These are phyloP conservation scores for Cladophialophora exuberans DNA, from an alignment of 2,329 filamentous ascomycete species.

Conservation along the genomic window DNA sequence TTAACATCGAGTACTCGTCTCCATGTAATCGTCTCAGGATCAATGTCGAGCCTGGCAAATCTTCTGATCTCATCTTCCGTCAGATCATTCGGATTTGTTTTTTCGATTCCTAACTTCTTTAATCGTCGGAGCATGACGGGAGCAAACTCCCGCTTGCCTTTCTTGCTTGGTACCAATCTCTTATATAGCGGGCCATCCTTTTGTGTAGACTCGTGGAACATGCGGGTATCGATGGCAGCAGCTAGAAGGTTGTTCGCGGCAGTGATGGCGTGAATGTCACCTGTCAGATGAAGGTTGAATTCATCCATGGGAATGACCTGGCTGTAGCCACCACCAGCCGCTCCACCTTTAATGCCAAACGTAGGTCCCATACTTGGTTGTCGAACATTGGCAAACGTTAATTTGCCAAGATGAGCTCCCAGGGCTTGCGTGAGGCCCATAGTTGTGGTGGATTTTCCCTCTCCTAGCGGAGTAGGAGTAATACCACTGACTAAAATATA, in stretches of 20 bases:
- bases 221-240: conserved; percentile 94
- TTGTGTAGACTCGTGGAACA: conserved; percentile 96
- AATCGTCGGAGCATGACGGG: conserved; percentile 91
- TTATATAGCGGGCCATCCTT: conserved; percentile 87
- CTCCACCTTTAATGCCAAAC: conserved; percentile 98
- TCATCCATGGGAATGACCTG: conserved; percentile 99
- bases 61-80: conserved; percentile 84
- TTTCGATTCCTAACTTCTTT: conserved; percentile 93
- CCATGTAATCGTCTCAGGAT: conserved; percentile 97
- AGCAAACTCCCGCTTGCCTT: conserved; percentile 82
- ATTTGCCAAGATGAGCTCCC: conserved; percentile 80
- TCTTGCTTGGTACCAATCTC: conserved; percentile 85
- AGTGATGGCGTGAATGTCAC: conserved; percentile 96
- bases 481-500: conserved; percentile 96
- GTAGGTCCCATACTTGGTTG: conserved; percentile 97
- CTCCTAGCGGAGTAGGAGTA: conserved; percentile 92
- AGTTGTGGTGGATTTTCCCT: conserved; percentile 98
- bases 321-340: conserved; percentile 95
- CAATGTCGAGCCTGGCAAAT: conserved; percentile 94
- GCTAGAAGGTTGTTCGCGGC: conserved; percentile 96
- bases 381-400: conserved; percentile 94
- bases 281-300: conserved; percentile 96
- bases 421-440: conserved; percentile 93
- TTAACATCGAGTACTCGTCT: conserved; percentile 95
- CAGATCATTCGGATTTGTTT: conserved; percentile 88